Conservation (phyloP, 1,139 yeast species). For the Blastobotrys persicus region DNA sequence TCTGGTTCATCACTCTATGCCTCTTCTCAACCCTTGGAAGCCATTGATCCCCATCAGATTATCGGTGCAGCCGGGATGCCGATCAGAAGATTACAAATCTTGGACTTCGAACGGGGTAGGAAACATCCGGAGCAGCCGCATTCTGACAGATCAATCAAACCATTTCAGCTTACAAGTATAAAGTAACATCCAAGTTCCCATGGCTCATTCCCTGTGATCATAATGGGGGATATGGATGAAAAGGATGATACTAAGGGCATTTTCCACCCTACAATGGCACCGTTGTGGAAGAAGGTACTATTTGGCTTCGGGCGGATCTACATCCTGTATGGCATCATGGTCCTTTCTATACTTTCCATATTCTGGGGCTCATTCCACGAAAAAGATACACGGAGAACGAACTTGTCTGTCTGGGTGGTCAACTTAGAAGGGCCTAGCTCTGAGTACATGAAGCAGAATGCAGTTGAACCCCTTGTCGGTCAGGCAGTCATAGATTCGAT, state of each 20-base stretch:
- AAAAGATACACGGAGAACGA: conserved; percentile 40
- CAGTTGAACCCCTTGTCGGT: conserved; percentile 38
- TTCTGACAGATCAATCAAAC: too few species aligned
- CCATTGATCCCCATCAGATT: too few species aligned
- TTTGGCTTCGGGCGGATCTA: not conserved
- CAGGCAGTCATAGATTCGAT: conserved; percentile 35
- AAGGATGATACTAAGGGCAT: not conserved
- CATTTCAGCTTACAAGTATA: too few species aligned
- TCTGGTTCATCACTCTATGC: too few species aligned
- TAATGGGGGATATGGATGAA: too few species aligned
- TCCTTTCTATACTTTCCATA: conserved; percentile 44
- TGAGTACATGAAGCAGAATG: conserved; percentile 23
- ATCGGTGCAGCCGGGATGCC: too few species aligned
- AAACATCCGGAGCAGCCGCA: too few species aligned
- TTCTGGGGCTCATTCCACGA: conserved; percentile 61
- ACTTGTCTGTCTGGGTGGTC: conserved; percentile 48
- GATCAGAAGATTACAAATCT: too few species aligned
- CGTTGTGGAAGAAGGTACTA: not conserved
- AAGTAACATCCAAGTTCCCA: too few species aligned
- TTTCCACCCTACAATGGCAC: not conserved
- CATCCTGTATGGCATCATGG: conserved; percentile 9
- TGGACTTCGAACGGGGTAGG: too few species aligned
- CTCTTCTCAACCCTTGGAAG: too few species aligned
- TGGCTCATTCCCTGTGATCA: too few species aligned
- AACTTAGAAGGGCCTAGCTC: conserved; percentile 43